phyloP scores from a whole-genome alignment of 352 stramenopile genomes.

The Pythium periplocum region DNA sequence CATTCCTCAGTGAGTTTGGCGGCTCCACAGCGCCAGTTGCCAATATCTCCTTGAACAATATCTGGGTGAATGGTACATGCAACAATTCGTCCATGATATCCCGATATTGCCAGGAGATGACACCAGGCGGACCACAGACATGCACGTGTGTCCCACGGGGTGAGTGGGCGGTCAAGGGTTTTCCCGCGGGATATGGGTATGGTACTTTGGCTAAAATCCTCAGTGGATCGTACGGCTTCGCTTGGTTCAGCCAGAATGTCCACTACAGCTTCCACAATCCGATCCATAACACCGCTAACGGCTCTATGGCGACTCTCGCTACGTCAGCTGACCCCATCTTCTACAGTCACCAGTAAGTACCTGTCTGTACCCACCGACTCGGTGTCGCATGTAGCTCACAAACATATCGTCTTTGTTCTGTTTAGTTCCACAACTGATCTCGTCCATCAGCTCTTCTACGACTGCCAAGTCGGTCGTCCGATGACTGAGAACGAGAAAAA shows the following conservation, averaged over 20 bases:
- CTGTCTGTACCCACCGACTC: background rate
- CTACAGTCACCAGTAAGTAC: slow-evolving; percentile 70
- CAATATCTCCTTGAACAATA: slow-evolving; percentile 20
- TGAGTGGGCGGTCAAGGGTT: slow-evolving; percentile 28
- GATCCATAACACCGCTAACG: slow-evolving; percentile 54
- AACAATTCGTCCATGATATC: slow-evolving; percentile 12
- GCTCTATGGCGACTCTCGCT: slow-evolving; percentile 39
- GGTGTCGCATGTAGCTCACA: background rate
- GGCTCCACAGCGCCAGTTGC: slow-evolving; percentile 22
- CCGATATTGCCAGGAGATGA: slow-evolving; percentile 53
- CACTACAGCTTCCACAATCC: slow-evolving; percentile 56
- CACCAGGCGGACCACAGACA: slow-evolving; percentile 10
- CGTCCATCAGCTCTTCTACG: slow-evolving; percentile 58
- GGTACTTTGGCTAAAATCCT: slow-evolving; percentile 36
- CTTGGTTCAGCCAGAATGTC: slow-evolving; percentile 47
- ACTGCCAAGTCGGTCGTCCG: slow-evolving; percentile 50
- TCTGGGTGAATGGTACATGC: slow-evolving; percentile 17
- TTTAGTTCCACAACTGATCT: slow-evolving; percentile 49
- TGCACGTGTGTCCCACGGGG: slow-evolving; percentile 61
- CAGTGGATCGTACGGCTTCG: slow-evolving; percentile 37
- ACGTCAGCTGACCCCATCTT: slow-evolving; percentile 65
- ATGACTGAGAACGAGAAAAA: slow-evolving; percentile 55
- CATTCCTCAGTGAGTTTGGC: slow-evolving; percentile 58
- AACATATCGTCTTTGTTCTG: background rate
- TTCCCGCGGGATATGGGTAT: slow-evolving; percentile 62